phyloP scores from a whole-genome alignment of 2,329 filamentous ascomycete species.

The Penicillium sp. region DNA sequence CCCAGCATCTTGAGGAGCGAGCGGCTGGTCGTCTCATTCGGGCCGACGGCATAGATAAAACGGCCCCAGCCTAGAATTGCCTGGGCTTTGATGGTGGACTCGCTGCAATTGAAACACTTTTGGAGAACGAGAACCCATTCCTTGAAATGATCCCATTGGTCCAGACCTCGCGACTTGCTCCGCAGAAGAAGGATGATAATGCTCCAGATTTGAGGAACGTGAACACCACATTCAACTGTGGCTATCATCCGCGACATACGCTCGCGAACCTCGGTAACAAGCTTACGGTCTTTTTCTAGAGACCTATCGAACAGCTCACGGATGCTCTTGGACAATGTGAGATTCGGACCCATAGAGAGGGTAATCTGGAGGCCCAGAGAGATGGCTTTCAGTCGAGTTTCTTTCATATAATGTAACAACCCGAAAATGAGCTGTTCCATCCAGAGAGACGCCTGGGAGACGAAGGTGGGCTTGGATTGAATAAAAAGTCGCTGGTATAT shows the following conservation, averaged over 20 bases:
- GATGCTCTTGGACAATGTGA: constrained; percentile 68
- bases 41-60: constrained; percentile 74
- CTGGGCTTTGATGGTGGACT: constrained; percentile 71
- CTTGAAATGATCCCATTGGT: constrained; percentile 72
- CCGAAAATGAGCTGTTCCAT: constrained; percentile 79
- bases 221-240: constrained; percentile 61
- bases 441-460: constrained; percentile 73
- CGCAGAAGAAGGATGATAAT: constrained; percentile 78
- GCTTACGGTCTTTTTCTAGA: constrained; percentile 60
- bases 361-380: constrained; percentile 73
- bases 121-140: constrained; percentile 81
- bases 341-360: constrained; percentile 70
- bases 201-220: constrained; percentile 89
- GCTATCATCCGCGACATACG: constrained; percentile 70
- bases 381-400: constrained; percentile 76
- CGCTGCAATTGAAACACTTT: constrained; percentile 79
- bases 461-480: constrained; percentile 73
- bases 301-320: constrained; percentile 56
- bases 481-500: constrained; percentile 79
- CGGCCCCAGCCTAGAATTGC: constrained; percentile 86
- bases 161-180: constrained; percentile 60
- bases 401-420: constrained; percentile 76
- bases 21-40: constrained; percentile 61
- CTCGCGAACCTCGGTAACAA: constrained; percentile 70
- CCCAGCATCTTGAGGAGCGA: constrained; percentile 67